Evolutionary conservation across 805 yeast genomes (phyloP).

Genomic region (Tetrapisispora namnaoensis): DNA sequence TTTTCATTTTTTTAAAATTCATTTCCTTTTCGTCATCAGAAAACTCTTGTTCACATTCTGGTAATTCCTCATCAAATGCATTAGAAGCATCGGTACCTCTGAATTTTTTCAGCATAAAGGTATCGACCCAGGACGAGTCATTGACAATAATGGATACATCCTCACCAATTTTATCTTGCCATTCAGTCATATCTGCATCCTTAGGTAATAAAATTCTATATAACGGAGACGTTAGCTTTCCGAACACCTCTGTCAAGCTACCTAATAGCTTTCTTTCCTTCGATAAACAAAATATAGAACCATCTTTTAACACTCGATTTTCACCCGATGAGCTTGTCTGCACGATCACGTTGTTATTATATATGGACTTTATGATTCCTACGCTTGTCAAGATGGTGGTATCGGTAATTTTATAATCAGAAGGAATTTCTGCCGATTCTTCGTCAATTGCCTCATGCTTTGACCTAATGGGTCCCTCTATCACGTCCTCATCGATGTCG

Average conservation of each 20-base stretch:
- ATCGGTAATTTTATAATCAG: constrained; percentile 48
- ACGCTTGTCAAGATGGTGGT: constrained; percentile 58
- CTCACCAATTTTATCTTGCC: constrained; percentile 40
- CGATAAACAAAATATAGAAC: constrained; percentile 67
- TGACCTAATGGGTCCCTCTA: constrained; percentile 65
- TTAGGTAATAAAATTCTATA: constrained; percentile 57
- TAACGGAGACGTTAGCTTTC: constrained; percentile 71
- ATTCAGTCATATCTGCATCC: constrained; percentile 16
- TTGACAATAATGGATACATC: constrained; percentile 71
- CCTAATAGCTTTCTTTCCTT: constrained; percentile 59
- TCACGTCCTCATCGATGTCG: constrained; percentile 23
- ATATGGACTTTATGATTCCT: constrained; percentile 60
- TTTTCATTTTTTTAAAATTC: constrained; percentile 53
- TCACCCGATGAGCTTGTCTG: constrained; percentile 75
- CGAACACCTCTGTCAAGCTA: constrained; percentile 78
- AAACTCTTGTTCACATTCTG: constrained; percentile 88
- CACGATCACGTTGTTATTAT: constrained; percentile 63
- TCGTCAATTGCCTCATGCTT: constrained; percentile 70
- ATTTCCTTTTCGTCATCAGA: constrained; percentile 90
- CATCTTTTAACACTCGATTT: constrained; percentile 69
- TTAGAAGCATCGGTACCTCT: constrained; percentile 95
- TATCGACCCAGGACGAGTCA: constrained; percentile 67
- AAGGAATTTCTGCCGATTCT: constrained; percentile 56
- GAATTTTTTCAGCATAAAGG: constrained; percentile 54
- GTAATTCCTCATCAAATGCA: constrained; percentile 87